A percentile compares a stretch with the other conserved stretches of the same genome.
Conservation (phyloP, 2,329 filamentous ascomycete genomes). For the Fusarium sp. region DNA sequence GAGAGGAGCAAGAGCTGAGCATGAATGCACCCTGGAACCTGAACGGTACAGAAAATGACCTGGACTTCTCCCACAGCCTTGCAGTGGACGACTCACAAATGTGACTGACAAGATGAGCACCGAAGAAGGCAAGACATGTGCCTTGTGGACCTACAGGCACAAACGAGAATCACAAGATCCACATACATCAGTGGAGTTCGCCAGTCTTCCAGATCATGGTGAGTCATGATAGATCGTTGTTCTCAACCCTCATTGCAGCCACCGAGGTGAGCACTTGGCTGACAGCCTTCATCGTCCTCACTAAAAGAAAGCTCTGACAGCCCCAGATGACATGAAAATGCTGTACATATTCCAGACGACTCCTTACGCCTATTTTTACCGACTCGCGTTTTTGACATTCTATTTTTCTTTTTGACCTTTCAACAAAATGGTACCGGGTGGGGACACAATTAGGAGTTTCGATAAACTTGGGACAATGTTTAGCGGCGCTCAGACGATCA, state of each 20-base stretch:
- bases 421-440: neutral
- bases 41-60: conserved; percentile 31
- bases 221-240: neutral
- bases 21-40: conserved; percentile 42
- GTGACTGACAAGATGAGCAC: conserved; percentile 13
- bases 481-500: conserved; percentile 16
- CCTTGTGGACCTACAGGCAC: neutral
- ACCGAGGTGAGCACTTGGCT: neutral
- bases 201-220: neutral
- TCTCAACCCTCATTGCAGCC: neutral
- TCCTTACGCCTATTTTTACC: neutral
- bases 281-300: neutral
- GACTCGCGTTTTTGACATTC: conserved; percentile 15
- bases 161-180: neutral
- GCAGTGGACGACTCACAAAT: conserved; percentile 41
- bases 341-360: neutral
- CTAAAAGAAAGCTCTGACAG: neutral
- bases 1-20: conserved; percentile 40
- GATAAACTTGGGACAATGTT: conserved; percentile 22
- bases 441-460: conserved; percentile 16
- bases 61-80: conserved; percentile 40
- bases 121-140: neutral
- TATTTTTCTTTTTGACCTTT: conserved; percentile 8
- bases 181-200: neutral
- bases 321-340: neutral